Percentiles rank a stretch among this genome's conserved stretches.
phyloP scores from a whole-genome alignment of 169 alveolate genomes.

The Besnoitia besnoiti region DNA sequence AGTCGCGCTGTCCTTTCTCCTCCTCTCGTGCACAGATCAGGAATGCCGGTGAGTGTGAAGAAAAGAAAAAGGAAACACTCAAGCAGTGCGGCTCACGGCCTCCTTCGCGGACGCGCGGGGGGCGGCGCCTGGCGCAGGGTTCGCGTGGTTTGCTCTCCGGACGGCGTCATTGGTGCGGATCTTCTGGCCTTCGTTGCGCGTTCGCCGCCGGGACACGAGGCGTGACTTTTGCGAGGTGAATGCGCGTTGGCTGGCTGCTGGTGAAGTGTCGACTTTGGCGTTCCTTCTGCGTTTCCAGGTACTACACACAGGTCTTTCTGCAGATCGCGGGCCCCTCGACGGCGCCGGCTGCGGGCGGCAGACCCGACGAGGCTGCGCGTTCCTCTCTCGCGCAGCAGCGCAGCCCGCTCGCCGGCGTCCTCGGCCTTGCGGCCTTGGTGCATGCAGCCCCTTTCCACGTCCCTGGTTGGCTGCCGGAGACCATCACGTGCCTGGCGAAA shows the following conservation, averaged over 20 bases:
- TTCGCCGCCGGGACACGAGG: too few relatives aligned
- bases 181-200: too few relatives aligned
- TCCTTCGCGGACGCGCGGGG: too few relatives aligned
- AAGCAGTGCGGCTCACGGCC: too few relatives aligned
- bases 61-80: too few relatives aligned
- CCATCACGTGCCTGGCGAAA: slow-evolving; percentile 77
- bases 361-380: not conserved
- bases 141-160: too few relatives aligned
- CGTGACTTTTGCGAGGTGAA: too few relatives aligned
- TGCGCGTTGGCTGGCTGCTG: too few relatives aligned
- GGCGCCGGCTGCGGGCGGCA: not conserved
- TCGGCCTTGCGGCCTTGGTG: slow-evolving; percentile 22
- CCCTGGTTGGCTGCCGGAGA: slow-evolving; percentile 83
- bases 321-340: slow-evolving; percentile 19
- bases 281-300: not conserved
- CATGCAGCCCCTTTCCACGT: slow-evolving; percentile 73
- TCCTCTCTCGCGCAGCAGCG: not conserved
- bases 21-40: slow-evolving; percentile 3
- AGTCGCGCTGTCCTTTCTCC: not conserved
- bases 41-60: slow-evolving; percentile 2
- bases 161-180: too few relatives aligned
- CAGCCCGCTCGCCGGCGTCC: not conserved
- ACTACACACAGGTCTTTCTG: slow-evolving; percentile 5
- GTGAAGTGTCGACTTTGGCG: too few relatives aligned
- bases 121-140: too few relatives aligned